These are phyloP conservation scores for Adansonia gregorii DNA, from an alignment of 441 rosid genomes.

Conservation along the genomic window DNA sequence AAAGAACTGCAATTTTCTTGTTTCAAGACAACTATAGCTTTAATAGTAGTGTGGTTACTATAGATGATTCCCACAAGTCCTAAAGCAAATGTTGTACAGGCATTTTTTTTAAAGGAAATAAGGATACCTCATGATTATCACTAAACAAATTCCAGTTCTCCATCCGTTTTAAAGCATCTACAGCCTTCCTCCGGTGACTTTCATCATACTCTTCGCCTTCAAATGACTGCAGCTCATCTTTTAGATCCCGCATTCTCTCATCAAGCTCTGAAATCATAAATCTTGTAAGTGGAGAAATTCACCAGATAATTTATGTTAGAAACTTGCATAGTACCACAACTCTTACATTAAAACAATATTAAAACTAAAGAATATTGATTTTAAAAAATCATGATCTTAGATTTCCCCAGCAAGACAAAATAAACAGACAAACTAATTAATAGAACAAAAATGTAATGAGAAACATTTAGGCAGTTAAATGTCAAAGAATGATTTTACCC, in stretches of 20 bases:
- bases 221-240: conserved; percentile 91
- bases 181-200: conserved; percentile 75
- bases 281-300: conserved; percentile 17
- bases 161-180: conserved; percentile 86
- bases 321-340: conserved; percentile 1
- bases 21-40: conserved; percentile 11
- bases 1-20: conserved; percentile 17
- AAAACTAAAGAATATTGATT: conserved; percentile 1
- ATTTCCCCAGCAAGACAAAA: not conserved
- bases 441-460: not conserved
- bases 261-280: conserved; percentile 77
- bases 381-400: not conserved
- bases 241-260: conserved; percentile 94
- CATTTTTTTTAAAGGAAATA: conserved; percentile 25
- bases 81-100: conserved; percentile 1
- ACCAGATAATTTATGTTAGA: conserved; percentile 20
- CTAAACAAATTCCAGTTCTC: conserved; percentile 97
- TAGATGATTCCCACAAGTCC: conserved; percentile 11
- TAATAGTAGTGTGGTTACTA: conserved; percentile 17
- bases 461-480: conserved; percentile 7
- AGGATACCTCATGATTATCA: conserved; percentile 74
- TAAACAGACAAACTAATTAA: not conserved
- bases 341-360: conserved; percentile 3
- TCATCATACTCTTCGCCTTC: conserved; percentile 89
- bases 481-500: not conserved